Conservation (phyloP, 169 alveolate species). For the Plasmodium gallinaceum region DNA sequence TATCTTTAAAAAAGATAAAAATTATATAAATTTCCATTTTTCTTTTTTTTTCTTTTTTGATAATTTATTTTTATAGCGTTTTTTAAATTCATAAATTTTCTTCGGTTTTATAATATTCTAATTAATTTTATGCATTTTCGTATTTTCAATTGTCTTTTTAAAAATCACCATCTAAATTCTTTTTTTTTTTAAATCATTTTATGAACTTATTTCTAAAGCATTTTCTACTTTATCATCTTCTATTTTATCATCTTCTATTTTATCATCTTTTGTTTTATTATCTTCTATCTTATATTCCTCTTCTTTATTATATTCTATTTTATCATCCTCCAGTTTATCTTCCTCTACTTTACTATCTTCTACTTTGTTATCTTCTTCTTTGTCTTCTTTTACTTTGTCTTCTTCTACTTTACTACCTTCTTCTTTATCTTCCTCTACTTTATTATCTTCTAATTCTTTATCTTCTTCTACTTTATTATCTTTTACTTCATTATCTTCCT, state of each 20-base stretch:
- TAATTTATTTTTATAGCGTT: too few relatives aligned
- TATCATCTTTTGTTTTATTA: neutral
- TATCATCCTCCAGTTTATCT: neutral
- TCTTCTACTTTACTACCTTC: neutral
- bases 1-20: too few relatives aligned
- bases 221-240: neutral
- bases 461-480: conserved; percentile 8
- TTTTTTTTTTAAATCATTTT: neutral
- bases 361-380: conserved; percentile 23
- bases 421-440: neutral
- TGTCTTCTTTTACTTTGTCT: neutral
- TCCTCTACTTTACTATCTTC: neutral
- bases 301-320: neutral
- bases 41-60: too few relatives aligned
- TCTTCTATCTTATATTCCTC: neutral
- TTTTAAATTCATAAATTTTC: too few relatives aligned
- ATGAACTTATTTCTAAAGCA: neutral
- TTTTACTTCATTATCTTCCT: neutral
- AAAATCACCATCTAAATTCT: neutral
- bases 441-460: neutral
- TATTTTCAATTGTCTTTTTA: neutral
- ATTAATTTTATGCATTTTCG: too few relatives aligned
- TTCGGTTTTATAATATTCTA: too few relatives aligned
- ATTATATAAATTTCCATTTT: too few relatives aligned
- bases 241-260: neutral